Base-by-base conservation (phyloP, 352 stramenopile genomes). In the Pythium apleroticum region DNA sequence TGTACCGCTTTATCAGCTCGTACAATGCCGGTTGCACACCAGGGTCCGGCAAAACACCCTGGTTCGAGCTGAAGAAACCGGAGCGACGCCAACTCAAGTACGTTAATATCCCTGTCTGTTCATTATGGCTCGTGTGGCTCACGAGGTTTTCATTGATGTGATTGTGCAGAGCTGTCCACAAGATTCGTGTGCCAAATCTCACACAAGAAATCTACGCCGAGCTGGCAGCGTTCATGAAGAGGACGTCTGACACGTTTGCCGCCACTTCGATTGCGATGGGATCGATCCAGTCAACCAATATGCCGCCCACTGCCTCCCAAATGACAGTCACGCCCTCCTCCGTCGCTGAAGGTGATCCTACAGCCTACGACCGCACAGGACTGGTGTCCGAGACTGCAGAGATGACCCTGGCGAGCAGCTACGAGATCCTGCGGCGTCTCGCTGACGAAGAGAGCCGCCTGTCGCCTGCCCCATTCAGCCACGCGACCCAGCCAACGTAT, bases 1-100 rank as follows among this genome's bases (percentile, higher is more conserved):
- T 90, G 81, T 86, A 85, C 54, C 72, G 77, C 10, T 88, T 88
- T 46, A 84, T 90, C 46, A 73, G 73, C 24, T 64, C 63, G 20
- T 79, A 87, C 60, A 73, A 90, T 50, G 73, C 68, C 4, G 69
- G 65, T 28, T 72, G 69, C 10, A 46, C 66, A 20, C 62, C 25
- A 0, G 69, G 66, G 25, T 69, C 74, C 0, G 48, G 35, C 6
- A 77, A 75, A 62, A 77, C 54, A 3, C 61, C 64, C 19, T 90
- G 78, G 78, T 90, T 87, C 31, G 73, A 90, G 10, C 65, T 90
- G 19, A 80, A 65, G 5, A 88, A 88, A 54, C 58, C 69, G 3
- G 66, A 88, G 45, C 68, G 77, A 35, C 70, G 79, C 49, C 75
- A 77, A n/a, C 55, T 88, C 30, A 69, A 68, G 73, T 80, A 67